Evolutionary conservation across 192 early-diverging fungal species (phyloP), one percentile per base, ranked within the genome.

Genomic region (Lobosporangium transversale): DNA sequence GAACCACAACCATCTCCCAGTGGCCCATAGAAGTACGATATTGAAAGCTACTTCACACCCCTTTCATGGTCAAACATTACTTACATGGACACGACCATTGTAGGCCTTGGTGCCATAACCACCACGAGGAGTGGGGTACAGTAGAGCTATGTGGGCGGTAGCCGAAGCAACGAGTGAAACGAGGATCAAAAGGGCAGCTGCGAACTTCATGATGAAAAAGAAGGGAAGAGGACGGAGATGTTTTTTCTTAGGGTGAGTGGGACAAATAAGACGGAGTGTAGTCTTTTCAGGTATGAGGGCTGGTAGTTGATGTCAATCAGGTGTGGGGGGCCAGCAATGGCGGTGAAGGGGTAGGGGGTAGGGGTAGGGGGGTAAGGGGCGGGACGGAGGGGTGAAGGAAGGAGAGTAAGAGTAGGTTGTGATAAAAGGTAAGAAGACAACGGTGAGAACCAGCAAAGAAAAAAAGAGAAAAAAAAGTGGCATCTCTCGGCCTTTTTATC

Each of bases 111-210:
- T 56, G 27, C 45, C 52, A 27, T 56, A 50, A n/a, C 68, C 68
- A 37, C 68, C 68, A 45, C 79, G 59, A 35, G 71, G 61, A 33
- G 63, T 62, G 30, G 79, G 79, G 54, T 66, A 70, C 23, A 66
- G 61, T 12, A 81, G 50, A 20, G 62, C 51, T 21, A 49, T 53
- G 32, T 81, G 79, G 30, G 79, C 71, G 24, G 71, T 42, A 14
- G 58, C 71, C 3, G 68, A 62, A 32, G 70, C 54, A 12, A 70
- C n/a, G 40, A 75, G 18, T 12, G 79, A 36, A 24, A 49, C 71
- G 12, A 75, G 50, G 27, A 66, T 20, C 9, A 75, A 3, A 29
- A 66, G 50, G 27, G 44, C 40, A 17, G 71, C 42, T 10, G 63
- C 43, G 57, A 75, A 54, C 63, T 66, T 75, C 71, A 75, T 75